Base-by-base conservation (phyloP, 345 rosid species). In the Melaleuca quinquenervia region DNA sequence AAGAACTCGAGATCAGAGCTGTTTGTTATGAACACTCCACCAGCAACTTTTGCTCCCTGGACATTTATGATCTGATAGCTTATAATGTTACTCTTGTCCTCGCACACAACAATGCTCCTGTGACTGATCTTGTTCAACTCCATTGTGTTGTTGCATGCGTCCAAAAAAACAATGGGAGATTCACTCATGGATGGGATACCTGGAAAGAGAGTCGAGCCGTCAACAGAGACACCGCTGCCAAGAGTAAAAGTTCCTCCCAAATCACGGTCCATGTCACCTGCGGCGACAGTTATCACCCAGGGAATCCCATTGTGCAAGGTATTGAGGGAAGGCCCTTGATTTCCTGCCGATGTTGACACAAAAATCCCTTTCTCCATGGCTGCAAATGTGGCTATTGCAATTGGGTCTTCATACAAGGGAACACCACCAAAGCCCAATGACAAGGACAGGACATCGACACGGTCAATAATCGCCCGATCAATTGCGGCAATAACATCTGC, bases 361-460 rank as follows among this genome's bases (percentile, higher is more conserved):
- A 93, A 92, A 29, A 93, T 89, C 48, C 87, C 89, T 84, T 90
- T 92, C 85, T 92, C 90, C 7, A 88, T 41, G 70, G 94, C 95
- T 2, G 93, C 90, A 83, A 89, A 92, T 70, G 95, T 85, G 82
- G 95, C 94, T 56, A 92, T 85, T 15, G 95, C 95, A 3, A 93
- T 29, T 0, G 93, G 92, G 49, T 93, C 94, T 41, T 91, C 87
- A 52, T 92, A 88, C 88, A 93, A 44, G 0, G 88, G 54, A 41
- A 83, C 83, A 15, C 80, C 88, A 83, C 88, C 89, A 48, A 82
- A 26, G 27, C 94, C 95, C 11, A 91, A 56, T 18, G 94, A 92
- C 76, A 93, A 18, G 15, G 95, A 93, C 50, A 93, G 22, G 22
- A 93, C 92, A 85, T 93, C 94, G 14, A 91, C 92, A 1, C 94